Percentiles rank a stretch among this genome's conserved stretches.
These are phyloP conservation scores for Microdochium bolleyi DNA, from an alignment of 2,329 filamentous ascomycete genomes.

Conservation along the genomic window DNA sequence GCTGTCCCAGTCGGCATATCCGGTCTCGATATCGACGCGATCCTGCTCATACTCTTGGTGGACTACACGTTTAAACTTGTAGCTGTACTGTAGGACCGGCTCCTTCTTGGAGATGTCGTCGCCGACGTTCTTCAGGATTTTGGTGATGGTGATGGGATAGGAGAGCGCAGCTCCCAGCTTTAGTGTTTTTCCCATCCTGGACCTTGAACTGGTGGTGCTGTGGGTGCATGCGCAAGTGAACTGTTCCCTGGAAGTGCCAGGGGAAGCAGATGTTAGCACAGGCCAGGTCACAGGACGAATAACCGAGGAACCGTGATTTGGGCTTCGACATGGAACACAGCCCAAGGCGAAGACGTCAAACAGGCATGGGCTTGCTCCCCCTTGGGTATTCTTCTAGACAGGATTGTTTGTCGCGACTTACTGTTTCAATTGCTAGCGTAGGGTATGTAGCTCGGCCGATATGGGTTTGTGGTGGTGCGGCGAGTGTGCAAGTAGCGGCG, in stretches of 20 bases:
- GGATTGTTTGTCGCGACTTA: background rate
- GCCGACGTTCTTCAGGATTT: slow-evolving; percentile 68
- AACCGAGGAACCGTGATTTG: no score
- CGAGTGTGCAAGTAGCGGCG: background rate
- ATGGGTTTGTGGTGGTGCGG: background rate
- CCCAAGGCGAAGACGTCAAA: no score
- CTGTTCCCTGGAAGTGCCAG: background rate
- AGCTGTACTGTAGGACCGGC: slow-evolving; percentile 79
- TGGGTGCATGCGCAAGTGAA: background rate
- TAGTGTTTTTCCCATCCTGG: slow-evolving; percentile 35
- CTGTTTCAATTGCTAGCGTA: background rate
- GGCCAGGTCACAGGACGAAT: background rate
- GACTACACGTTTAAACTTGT: slow-evolving; percentile 65
- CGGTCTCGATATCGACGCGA: slow-evolving; percentile 61
- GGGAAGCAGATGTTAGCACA: background rate
- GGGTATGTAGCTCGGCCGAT: background rate
- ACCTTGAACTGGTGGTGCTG: background rate
- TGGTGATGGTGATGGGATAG: slow-evolving; percentile 90
- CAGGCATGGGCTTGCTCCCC: no score
- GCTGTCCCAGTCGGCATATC: slow-evolving; percentile 70
- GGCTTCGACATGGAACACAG: no score
- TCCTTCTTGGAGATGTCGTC: slow-evolving; percentile 71
- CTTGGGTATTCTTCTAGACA: no score
- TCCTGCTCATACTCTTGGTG: slow-evolving; percentile 54
- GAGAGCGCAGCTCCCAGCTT: slow-evolving; percentile 58